A percentile compares a stretch with the other conserved stretches of the same genome.
Conservation (phyloP, 2,329 filamentous ascomycete species). For the Dothideomycetes sp. region DNA sequence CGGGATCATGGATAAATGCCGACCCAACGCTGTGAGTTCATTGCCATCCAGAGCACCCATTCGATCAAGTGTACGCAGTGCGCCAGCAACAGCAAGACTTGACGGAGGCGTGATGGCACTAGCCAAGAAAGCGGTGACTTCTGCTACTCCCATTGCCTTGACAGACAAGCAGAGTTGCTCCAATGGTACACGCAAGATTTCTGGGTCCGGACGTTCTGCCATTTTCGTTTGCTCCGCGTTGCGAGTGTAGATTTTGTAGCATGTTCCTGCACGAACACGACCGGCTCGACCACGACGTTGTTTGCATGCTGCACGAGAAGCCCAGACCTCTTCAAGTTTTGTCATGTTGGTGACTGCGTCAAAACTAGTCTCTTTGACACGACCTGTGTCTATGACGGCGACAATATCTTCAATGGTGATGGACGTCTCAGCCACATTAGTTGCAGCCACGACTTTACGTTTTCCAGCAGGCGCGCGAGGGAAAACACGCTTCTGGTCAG, state of each 20-base stretch:
- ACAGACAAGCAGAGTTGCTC: slow-evolving; percentile 93
- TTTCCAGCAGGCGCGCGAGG: slow-evolving; percentile 62
- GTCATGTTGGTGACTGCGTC: slow-evolving; percentile 90
- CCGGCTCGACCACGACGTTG: slow-evolving; percentile 88
- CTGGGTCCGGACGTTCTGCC: slow-evolving; percentile 79
- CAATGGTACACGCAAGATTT: slow-evolving; percentile 83
- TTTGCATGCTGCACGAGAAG: slow-evolving; percentile 85
- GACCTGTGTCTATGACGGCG: slow-evolving; percentile 87
- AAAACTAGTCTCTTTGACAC: slow-evolving; percentile 93
- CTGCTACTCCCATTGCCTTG: slow-evolving; percentile 81
- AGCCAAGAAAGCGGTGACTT: slow-evolving; percentile 71
- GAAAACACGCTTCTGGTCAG: slow-evolving; percentile 83
- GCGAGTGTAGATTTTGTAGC: slow-evolving; percentile 90
- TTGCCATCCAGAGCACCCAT: slow-evolving; percentile 85
- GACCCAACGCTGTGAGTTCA: slow-evolving; percentile 79
- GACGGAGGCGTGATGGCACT: slow-evolving; percentile 85
- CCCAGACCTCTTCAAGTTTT: slow-evolving; percentile 89
- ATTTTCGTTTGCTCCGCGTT: slow-evolving; percentile 72
- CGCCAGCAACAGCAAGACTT: slow-evolving; percentile 73
- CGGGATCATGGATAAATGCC: slow-evolving; percentile 89
- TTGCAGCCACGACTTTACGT: slow-evolving; percentile 86
- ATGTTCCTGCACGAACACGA: slow-evolving; percentile 79
- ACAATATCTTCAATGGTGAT: slow-evolving; percentile 98
- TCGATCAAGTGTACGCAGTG: slow-evolving; percentile 63
- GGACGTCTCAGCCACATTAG: slow-evolving; percentile 95